Evolutionary conservation across 2,329 filamentous ascomycete species (phyloP), one percentile per base, ranked within the genome.

Genomic region (Bretziella fagacearum): DNA sequence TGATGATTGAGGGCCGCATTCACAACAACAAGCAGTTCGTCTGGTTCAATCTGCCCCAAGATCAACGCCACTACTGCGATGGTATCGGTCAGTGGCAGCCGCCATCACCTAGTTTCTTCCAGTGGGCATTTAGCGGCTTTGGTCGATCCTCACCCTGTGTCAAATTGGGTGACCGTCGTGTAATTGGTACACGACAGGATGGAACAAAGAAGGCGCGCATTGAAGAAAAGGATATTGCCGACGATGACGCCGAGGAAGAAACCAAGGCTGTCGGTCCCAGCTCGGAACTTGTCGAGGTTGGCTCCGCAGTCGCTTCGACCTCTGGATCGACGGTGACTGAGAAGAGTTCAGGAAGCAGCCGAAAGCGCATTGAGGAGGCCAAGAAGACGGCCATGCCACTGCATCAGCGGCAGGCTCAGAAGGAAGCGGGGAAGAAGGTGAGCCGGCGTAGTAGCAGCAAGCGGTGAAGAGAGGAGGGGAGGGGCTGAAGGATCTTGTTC

Each of bases 1-100:
- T 64, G 11, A 56, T 61, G 23, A 60, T 64, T 23, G 59, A 64
- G 37, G 62, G 62, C 3, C 58, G 60, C 7, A 61, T 64, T 52
- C 59, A 64, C 53, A 64, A 58, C 52, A 62, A 59, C 41, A 57
- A 55, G 49, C 55, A 59, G 26, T 60, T 63, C 20, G 62, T 64
- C 18, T 63, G 60, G 60, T 52, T 64, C 1, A 63, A 63, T 26
- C 51, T 64, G 3, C 63, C 59, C 1, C 53, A 57, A n/a, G 58
- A 61, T 0, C 60, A 62, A 45, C 51, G 54, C 0, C 55, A 55
- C 15, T 60, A 59, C 25, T 54, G 57, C 10, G 53, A 55, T 23
- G 59, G 59, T 7, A 56, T 62, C 32, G 60, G 60, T 4, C 56
- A 59, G 33, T 62, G 58, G 55, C 49, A 53, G 13, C 60, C 59